phyloP scores from a whole-genome alignment of 2,329 filamentous ascomycete species.

The Verticillium albo-atrum region DNA sequence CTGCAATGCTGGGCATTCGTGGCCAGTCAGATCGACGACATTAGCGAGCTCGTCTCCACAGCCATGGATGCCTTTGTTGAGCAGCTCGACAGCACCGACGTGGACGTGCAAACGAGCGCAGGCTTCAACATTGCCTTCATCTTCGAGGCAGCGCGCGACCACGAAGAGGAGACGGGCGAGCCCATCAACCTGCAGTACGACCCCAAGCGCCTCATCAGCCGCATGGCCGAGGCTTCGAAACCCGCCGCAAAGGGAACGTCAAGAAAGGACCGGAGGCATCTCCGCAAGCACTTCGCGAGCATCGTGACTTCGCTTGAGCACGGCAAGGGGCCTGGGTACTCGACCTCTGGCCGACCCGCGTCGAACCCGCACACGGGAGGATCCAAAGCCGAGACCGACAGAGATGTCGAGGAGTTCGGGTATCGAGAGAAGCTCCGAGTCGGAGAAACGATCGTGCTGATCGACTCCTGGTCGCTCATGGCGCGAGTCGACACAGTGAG shows the following conservation, averaged over 20 bases:
- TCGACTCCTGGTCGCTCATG: constrained; percentile 48
- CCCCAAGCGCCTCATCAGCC: constrained; percentile 41
- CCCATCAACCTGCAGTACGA: constrained; percentile 46
- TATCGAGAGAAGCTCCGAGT: constrained; percentile 49
- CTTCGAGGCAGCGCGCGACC: constrained; percentile 62
- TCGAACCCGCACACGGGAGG: constrained; percentile 38
- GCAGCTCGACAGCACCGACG: constrained; percentile 72
- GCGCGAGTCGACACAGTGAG: constrained; percentile 44
- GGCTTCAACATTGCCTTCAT: constrained; percentile 78
- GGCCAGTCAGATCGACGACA: constrained; percentile 71
- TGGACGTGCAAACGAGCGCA: constrained; percentile 70
- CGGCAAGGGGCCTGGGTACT: constrained; percentile 50
- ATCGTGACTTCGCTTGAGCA: constrained; percentile 51
- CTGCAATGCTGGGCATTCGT: constrained; percentile 77
- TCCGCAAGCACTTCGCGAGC: constrained; percentile 44
- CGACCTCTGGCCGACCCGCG: constrained; percentile 37
- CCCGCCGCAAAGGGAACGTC: constrained; percentile 45
- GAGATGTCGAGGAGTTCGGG: constrained; percentile 41
- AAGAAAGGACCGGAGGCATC: constrained; percentile 41
- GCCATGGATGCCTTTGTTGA: constrained; percentile 80
- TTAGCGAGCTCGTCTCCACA: constrained; percentile 64
- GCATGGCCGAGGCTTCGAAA: constrained; percentile 42
- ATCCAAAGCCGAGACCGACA: constrained; percentile 34
- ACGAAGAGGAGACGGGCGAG: constrained; percentile 45
- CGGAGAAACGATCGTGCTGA: constrained; percentile 36